Base-by-base conservation (phyloP, 2,329 filamentous ascomycete genomes). In the Xylariaceae sp. region DNA sequence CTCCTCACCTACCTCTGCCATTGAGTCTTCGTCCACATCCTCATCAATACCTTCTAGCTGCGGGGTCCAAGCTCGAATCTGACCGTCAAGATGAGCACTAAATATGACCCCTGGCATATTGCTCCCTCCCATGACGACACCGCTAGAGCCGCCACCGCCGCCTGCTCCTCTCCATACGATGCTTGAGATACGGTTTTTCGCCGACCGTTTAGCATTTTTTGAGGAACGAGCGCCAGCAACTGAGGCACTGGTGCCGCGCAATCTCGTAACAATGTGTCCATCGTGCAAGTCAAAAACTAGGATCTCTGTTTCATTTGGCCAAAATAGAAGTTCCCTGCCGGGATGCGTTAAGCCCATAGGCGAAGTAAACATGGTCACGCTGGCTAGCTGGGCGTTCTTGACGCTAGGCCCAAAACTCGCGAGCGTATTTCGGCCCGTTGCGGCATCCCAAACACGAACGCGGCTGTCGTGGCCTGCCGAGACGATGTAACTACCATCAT, bases 361-460 rank as follows among this genome's bases (percentile, higher is more conserved):
- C 0, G 87, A 80, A 7, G 87, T 73, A 52, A 92, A 75, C 56
- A 92, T 85, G 41, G 79, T 80, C 17, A 84, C 77, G 57, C 82
- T 87, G 17, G 82, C 83, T 4, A 88, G 78, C 65, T 83, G 87
- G 63, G 77, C 81, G 71, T 97, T 97, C 43, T 87, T 88, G 36
- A 97, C 82, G 24, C 87, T 82, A 1, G 93, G 90, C 0, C 92
- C 92, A 69, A 97, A 98, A 71, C 89, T 93, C 0, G 90, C 90
- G 5, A 97, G 84, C 0, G 91, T 96, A 72, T 98, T 97, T 16
- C 89, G 89, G 2, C 92, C 92, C 0, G 86, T 91, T 0, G 81
- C 81, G 1, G 90, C 85, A 70, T 96, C 84, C 94, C 94, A 98
- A 1, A 97, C 90, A 4, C 93, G 85, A 61, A 98, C 88, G 7